These are phyloP conservation scores for Neurospora sp. DNA, from an alignment of 2,329 filamentous ascomycete species.

Conservation along the genomic window DNA sequence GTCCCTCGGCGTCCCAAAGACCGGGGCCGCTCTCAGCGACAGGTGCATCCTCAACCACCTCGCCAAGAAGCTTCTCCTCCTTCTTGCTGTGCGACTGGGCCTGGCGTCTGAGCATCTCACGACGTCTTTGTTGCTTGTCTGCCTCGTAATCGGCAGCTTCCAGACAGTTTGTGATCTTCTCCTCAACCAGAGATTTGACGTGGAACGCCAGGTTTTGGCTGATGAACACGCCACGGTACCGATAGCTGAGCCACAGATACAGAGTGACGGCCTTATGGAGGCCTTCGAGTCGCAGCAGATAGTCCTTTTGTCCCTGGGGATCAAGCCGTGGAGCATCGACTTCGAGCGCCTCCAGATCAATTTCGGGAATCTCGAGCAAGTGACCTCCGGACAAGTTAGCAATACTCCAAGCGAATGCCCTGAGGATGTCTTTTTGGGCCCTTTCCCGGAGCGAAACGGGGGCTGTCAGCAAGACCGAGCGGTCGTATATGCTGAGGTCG, in stretches of 20 bases:
- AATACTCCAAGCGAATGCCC: slow-evolving; percentile 59
- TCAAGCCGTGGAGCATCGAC: slow-evolving; percentile 35
- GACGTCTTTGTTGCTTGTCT: slow-evolving; percentile 22
- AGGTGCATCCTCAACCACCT: slow-evolving; percentile 12
- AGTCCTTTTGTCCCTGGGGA: slow-evolving; percentile 32
- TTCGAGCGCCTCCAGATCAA: slow-evolving; percentile 70
- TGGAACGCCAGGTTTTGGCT: slow-evolving; percentile 69
- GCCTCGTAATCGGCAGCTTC: slow-evolving; percentile 42
- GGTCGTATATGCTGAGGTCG: slow-evolving; percentile 60
- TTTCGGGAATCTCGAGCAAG: slow-evolving; percentile 58
- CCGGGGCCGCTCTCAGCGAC: slow-evolving; percentile 10
- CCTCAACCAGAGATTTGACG: slow-evolving; percentile 68
- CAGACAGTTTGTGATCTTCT: slow-evolving; percentile 58
- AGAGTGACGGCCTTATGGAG: slow-evolving; percentile 76
- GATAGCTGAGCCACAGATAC: slow-evolving; percentile 90
- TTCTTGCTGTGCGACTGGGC: slow-evolving; percentile 10
- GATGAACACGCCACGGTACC: slow-evolving; percentile 71
- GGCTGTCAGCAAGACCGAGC: slow-evolving; percentile 63
- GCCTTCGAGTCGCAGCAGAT: slow-evolving; percentile 60
- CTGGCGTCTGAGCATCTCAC: slow-evolving; percentile 18
- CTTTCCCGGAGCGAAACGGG: slow-evolving; percentile 51
- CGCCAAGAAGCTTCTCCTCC: slow-evolving; percentile 16
- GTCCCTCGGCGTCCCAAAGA: slow-evolving; percentile 25
- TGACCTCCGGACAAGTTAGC: slow-evolving; percentile 56
- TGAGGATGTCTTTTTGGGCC: slow-evolving; percentile 40